Evolutionary conservation across 2,329 filamentous ascomycete species (phyloP), one percentile per base, ranked within the genome.

Genomic region (Ampelomyces quisqualis): DNA sequence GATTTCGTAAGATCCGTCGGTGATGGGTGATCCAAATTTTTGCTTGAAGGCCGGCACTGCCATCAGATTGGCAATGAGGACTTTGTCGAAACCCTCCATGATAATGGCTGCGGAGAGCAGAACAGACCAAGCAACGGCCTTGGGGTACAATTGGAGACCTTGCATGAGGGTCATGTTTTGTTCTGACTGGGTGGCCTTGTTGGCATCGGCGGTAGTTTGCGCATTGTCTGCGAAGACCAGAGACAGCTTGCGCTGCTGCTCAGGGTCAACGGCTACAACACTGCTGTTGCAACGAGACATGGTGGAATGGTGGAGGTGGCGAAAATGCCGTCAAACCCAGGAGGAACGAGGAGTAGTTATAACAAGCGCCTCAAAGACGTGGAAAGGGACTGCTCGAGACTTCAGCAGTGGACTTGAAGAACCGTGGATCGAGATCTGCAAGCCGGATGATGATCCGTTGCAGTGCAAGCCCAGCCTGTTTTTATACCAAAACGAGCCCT

Each of bases 61-160:
- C 48, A 80, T 88, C 56, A 93, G 86, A 67, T 89, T 90, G 72
- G 84, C 87, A 62, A 91, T 83, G 45, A 94, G 74, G 56, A 80
- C 82, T 45, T 91, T 77, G 66, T 95, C 88, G 71, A 90, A 94
- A 6, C 88, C 89, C 67, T 95, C 89, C 90, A 95, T 95, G 57
- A 82, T 82, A 63, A 95, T 93, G 64, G 85, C 88, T 0, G 86
- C 89, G 9, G 86, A 91, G 66, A 95, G 89, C 44, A 94, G 74
- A 35, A 94, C 63, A 57, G 84, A 88, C 88, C 88, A 95, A 10
- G 73, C 77, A 41, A 94, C 84, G 26, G 90, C 90, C 73, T 94
- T 91, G 47, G 88, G 89, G 64, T 95, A 95, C 13, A 91, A 76
- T 56, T 74, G 80, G 64, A 95, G 76, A 48, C 87, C 88, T 72